Base-by-base conservation (phyloP, 441 rosid genomes). In the Metrosideros polymorpha region DNA sequence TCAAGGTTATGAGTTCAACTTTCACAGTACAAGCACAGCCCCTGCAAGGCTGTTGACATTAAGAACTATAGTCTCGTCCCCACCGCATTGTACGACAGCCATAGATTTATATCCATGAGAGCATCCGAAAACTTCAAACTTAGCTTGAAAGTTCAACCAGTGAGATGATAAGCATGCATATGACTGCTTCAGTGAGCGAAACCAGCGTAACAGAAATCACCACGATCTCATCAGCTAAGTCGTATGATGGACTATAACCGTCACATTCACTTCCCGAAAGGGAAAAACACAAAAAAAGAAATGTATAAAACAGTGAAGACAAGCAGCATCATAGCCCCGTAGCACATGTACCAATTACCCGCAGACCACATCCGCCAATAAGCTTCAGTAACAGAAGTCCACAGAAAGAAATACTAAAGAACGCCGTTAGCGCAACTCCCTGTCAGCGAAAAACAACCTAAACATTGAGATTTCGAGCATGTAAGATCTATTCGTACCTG, bases 241-340 rank as follows among this genome's bases (percentile, higher is more conserved):
- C 17, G 3, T 63, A 2, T 5, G 32, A 32, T 2, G 24, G 43
- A 30, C 76, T 17, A 17, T 35, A 17, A 7, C 43, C 12, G 25
- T 63, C 76, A 4, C 42, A 30, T 63, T 63, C 10, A 9, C 76
- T 30, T 32, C 6, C 42, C 24, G 6, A 63, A 63, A 32, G 6
- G n/a, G 15, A n/a, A 56, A 3, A 3, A 1, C 29, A 47, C 3
- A 14, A 7, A 3, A 30, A 0, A 7, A 30, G 6, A 61, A 17
- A 63, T 30, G 35, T 24, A 32, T 17, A 63, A 30, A 63, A 63
- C 42, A 17, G 39, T 17, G 76, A 63, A 66, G 14, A 50, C 19
- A 85, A 85, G 53, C 66, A 75, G 35, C 43, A 63, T 13, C 77
- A 63, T 32, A 29, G 42, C 55, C 47, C 18, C 2, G 55, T n/a